Evolutionary conservation across 2,329 filamentous ascomycete species (phyloP), one percentile per base, ranked within the genome.

Genomic region (Ophioceras dolichostomum): DNA sequence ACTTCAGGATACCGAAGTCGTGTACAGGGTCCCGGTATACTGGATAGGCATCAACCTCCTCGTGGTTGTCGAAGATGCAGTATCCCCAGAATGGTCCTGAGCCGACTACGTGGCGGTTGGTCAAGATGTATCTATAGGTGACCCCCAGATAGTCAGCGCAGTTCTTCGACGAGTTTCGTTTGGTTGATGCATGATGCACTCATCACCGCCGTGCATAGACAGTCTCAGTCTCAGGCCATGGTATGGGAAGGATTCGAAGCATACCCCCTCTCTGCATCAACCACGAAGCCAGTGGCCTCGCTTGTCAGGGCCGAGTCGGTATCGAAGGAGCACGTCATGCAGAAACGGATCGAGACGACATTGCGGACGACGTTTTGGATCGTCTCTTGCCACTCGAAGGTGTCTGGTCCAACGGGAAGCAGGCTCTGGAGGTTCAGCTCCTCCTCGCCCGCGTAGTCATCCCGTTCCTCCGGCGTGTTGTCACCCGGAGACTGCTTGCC

Each of bases 301-400:
- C 87, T 95, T 14, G 86, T 86, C 57, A 94, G 72, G 6, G 91
- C 91, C 20, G 85, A 68, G 50, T 98, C 91, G n/a, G 91, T 96
- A 58, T 98, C 91, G 57, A 98, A 98, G 18, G 89, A 88, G 57
- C 85, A 94, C 0, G 91, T 95, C 68, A 95, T 87, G 57, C 89
- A 96, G 65, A 98, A 98, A 47, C 94, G 83, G 51, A 98, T 96
- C n/a, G 89, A 94, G 35, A 98, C 91, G 14, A 96, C 91, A 49
- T 88, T 94, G 55, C 82, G 79, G 38, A 98, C 88, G 3, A 98
- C 91, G 43, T 78, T 81, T 59, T 95, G 88, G 42, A 96, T 94
- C 1, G 88, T 95, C 36, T 79, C 83, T 60, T 96, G 89, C 91
- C 91, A 98, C 62, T 58, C 55, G 33, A 51, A 52, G 32, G 53